Conservation (phyloP, 2,329 filamentous ascomycete genomes). For the Cryphonectria parasitica region DNA sequence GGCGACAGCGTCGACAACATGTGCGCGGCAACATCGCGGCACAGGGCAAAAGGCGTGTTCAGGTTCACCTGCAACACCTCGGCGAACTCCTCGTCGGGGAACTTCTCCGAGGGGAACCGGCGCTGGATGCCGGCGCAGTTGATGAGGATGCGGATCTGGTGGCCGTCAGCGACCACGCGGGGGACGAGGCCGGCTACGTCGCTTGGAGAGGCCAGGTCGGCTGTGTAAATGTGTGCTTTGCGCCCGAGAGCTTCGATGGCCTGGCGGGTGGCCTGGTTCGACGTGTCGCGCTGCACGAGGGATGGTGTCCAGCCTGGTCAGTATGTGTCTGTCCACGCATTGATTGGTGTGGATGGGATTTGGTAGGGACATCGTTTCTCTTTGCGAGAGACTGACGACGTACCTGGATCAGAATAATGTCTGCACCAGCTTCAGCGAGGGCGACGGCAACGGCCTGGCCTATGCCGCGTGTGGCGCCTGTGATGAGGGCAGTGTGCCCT, state of each 20-base stretch:
- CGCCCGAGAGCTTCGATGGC: conserved; percentile 68
- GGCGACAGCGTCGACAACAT: conserved; percentile 65
- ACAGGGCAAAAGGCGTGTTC: conserved; percentile 76
- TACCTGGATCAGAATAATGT: conserved; percentile 60
- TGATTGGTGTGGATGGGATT: not conserved
- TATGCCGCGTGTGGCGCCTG: conserved; percentile 62
- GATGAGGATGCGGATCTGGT: conserved; percentile 75
- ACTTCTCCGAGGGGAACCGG: conserved; percentile 73
- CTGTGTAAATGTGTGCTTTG: conserved; percentile 68
- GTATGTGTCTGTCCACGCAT: not conserved
- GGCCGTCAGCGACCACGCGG: conserved; percentile 62
- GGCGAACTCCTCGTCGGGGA: conserved; percentile 78
- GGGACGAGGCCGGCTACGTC: conserved; percentile 66
- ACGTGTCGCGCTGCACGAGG: conserved; percentile 38
- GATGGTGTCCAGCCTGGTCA: not conserved
- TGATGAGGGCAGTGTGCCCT: conserved; percentile 61
- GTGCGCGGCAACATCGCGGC: conserved; percentile 77
- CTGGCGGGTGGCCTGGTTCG: conserved; percentile 57
- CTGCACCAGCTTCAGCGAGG: conserved; percentile 62
- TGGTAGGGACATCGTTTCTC: too few relatives aligned
- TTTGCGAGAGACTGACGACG: not conserved
- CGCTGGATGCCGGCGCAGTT: conserved; percentile 89
- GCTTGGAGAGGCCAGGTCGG: conserved; percentile 66
- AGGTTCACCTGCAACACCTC: conserved; percentile 88
- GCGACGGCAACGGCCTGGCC: conserved; percentile 60